Evolutionary conservation across 805 yeast species (phyloP), one percentile per base, ranked within the genome.

Genomic region (Yamadazyma ubonensis): DNA sequence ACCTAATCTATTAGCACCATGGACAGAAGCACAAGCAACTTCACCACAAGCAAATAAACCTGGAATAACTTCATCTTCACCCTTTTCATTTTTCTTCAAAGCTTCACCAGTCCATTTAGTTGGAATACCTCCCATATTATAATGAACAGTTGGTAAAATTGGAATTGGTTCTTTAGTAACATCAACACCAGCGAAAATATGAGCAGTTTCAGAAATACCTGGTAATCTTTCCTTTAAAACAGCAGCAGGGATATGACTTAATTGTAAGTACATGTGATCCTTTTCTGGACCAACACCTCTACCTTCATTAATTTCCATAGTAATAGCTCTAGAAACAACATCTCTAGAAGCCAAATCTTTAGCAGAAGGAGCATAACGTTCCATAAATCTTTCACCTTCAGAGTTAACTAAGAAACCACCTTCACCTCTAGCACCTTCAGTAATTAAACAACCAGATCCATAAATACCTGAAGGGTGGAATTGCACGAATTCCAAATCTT

Each of bases 381-480:
- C 99, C 99, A 91, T 91, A 70, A 91, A 91, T 70, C 99, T 83
- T 75, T 91, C 99, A 78, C 99, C 99, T 73, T 93, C 96, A 53
- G 89, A 79, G 79, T 91, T 91, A 50, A 91, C 77, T 65, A 91
- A 76, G 79, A 79, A 93, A 50, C 99, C 99, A 81, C 99, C 99
- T 76, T 93, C 99, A 79, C 99, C 99, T 77, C 99, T 86, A 53
- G 97, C 96, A 74, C 99, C 99, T 73, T 93, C 99, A 42, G 99
- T 93, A 66, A 93, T 93, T 74, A 91, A 75, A 76, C 98, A 93
- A 51, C 99, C 99, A 29, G 98, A 88, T 45, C 99, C 99, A 68
- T 91, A 91, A 69, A 91, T 93, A 79, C 99, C 99, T 18, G 98
- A 89, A 41, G 99, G 99, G 70, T 91, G 99, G 88, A 91, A 91